Base-by-base conservation (phyloP, 2,329 filamentous ascomycete genomes). In the Incumbomyces delicatus region DNA sequence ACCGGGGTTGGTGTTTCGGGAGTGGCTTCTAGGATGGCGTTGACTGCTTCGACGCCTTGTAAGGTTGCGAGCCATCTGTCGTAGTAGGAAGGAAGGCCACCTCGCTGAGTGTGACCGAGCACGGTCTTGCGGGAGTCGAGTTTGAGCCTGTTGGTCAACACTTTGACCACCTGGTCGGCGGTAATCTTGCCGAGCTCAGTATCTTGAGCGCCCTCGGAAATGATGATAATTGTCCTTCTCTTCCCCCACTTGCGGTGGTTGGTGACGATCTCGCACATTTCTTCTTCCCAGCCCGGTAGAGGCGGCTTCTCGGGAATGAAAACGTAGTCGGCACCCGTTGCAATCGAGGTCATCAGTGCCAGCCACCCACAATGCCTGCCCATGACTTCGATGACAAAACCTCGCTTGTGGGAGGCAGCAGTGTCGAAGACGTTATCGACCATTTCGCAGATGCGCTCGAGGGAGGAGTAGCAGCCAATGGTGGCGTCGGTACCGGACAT, bases 341-440 rank as follows among this genome's bases (percentile, higher is more conserved):
- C 89, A 50, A 98, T 89, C 60, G 89, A 90, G 12, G 90, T 85
- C 83, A 96, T 95, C 51, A 98, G 76, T 34, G 92, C 92, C 52
- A 98, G 74, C 92, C 92, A 98, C 52, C 92, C 92, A 64, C 92
- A 98, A 68, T 98, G 90, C 50, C 92, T 78, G 41, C 92, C 92
- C 92, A 98, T 98, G 60, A 98, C 92, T 66, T 95, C 92, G 52
- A 98, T 85, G 48, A 98, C 89, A 66, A 98, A 98, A 33, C 92
- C 92, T 58, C 92, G 78, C 54, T 94, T 94, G 67, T 98, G 92
- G 22, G 89, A 95, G 44, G 90, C 90, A 0, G 92, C 96, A 16
- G 90, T 89, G 67, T 98, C 90, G 58, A 98, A 72, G 22, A 72
- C 94, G 61, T 88, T 90, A 70, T 98, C 92, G 49, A 98, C 87